Base-by-base conservation (phyloP, 805 yeast species). In the fission yeast (Schizosaccharomyces pombe) region DNA sequence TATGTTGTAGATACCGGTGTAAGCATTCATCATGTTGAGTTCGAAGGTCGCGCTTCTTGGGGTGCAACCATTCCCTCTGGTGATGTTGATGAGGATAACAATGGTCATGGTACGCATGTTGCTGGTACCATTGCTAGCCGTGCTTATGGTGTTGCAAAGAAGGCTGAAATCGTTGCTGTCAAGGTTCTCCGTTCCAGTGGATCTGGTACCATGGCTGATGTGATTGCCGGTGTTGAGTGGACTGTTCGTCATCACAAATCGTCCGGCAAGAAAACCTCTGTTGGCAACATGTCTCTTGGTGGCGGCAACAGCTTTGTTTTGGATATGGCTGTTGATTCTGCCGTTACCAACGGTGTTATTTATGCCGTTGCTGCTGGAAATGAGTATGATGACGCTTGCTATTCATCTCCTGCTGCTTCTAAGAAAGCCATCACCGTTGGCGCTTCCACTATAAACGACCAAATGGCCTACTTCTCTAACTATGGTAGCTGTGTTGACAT, bases 401-500 rank as follows among this genome's bases (percentile, higher is more conserved):
- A 72, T 59, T 68, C 70, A 57, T 76, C 80, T n/a, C 80, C 80
- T 34, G 80, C 80, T 9, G 70, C 74, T 57, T 79, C 80, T n/a
- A 71, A 68, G 57, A 67, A 70, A 59, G 77, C 95, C 49, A 76
- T 89, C 63, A 85, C 95, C 52, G 97, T 89, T 53, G 98, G 95
- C 67, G 97, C 98, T 26, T 80, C 94, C 11, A 82, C 93, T 56
- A 73, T 83, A 61, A 76, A 83, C 55, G 97, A 91, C 65, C 72
- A 78, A 55, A 85, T 95, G 72, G 97, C 98, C 28, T 80, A 82
- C 69, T 91, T 91, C 75, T 86, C 96, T 55, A 91, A 89, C 75
- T 87, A 77, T 68, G 98, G 98, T 67, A 76, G 75, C 64, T 89
- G 98, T 74, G 96, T 91, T 56, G 96, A 89, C 65, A 81, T 89